These are phyloP conservation scores for Cyberlindnera japonica DNA, from an alignment of 805 yeast species.

Conservation along the genomic window DNA sequence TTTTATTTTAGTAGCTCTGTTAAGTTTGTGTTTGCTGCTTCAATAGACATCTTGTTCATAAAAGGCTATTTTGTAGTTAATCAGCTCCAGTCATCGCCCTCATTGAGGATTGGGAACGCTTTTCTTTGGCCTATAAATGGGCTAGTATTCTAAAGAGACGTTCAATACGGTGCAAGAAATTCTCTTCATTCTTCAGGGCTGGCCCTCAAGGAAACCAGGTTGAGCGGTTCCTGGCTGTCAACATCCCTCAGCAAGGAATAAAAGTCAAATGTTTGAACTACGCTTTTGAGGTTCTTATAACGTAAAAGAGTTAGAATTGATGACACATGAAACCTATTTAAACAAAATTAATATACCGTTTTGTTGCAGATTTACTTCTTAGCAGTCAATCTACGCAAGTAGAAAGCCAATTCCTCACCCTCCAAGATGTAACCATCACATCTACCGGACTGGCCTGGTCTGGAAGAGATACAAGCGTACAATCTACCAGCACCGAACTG, in stretches of 20 bases:
- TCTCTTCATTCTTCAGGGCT: too few species aligned
- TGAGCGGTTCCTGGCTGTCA: neutral
- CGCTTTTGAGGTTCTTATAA: slow-evolving; percentile 4
- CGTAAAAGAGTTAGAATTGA: slow-evolving; percentile 27
- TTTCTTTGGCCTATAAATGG: too few species aligned
- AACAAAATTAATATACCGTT: slow-evolving; percentile 14
- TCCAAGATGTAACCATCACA: slow-evolving; percentile 99
- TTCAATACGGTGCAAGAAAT: too few species aligned
- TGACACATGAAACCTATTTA: slow-evolving; percentile 24
- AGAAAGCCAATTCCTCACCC: slow-evolving; percentile 99
- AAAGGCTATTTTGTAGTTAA: too few species aligned
- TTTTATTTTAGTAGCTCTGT: neutral
- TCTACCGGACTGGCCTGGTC: slow-evolving; percentile 99
- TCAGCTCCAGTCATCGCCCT: too few species aligned
- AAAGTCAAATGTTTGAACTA: too few species aligned
- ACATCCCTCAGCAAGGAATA: neutral
- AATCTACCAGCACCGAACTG: slow-evolving; percentile 99
- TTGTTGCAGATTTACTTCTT: slow-evolving; percentile 68
- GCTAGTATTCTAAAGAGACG: too few species aligned
- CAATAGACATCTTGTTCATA: too few species aligned
- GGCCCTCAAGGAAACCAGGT: too few species aligned
- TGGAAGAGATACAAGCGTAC: slow-evolving; percentile 96
- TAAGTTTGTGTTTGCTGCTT: too few species aligned
- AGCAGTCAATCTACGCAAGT: slow-evolving; percentile 99
- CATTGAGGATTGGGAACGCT: too few species aligned